Percentiles rank a stretch among this genome's conserved stretches.
These are phyloP conservation scores for Drechmeria coniospora DNA, from an alignment of 2,329 filamentous ascomycete genomes.

Conservation along the genomic window DNA sequence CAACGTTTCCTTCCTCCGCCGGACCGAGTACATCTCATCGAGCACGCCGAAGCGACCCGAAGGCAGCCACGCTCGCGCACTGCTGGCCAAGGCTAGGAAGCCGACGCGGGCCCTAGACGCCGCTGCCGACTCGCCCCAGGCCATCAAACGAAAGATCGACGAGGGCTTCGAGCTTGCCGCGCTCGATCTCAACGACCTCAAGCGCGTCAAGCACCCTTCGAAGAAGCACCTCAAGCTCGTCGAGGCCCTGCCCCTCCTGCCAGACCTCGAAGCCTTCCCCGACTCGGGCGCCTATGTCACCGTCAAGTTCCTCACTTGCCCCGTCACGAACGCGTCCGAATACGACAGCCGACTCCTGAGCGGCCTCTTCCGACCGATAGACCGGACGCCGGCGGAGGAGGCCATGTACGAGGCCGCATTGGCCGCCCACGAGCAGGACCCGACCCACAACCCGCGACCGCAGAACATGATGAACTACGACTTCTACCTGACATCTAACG, in stretches of 20 bases:
- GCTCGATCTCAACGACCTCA: constrained; percentile 36
- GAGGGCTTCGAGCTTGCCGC: constrained; percentile 42
- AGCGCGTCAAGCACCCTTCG: constrained; percentile 39
- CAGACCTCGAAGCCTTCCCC: constrained; percentile 53
- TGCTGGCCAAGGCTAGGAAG: constrained; percentile 18
- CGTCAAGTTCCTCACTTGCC: constrained; percentile 53
- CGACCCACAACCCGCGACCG: constrained; percentile 37
- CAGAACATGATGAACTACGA: constrained; percentile 49
- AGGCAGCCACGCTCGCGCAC: constrained; percentile 26
- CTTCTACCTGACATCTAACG: constrained; percentile 43
- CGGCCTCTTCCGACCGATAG: constrained; percentile 45
- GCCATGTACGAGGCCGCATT: constrained; percentile 32
- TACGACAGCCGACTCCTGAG: constrained; percentile 48
- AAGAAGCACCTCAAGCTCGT: constrained; percentile 43
- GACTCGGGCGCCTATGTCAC: constrained; percentile 55
- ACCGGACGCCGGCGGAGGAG: constrained; percentile 38
- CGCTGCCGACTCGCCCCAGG: constrained; percentile 46
- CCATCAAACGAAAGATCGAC: constrained; percentile 53
- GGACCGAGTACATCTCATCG: constrained; percentile 86
- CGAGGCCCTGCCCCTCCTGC: constrained; percentile 44
- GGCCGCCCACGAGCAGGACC: constrained; percentile 41
- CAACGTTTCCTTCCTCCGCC: constrained; percentile 81
- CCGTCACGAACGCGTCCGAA: constrained; percentile 31
- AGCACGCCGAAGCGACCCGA: constrained; percentile 33
- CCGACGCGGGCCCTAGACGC: constrained; percentile 36